These are phyloP conservation scores for Mikania micrantha DNA, from an alignment of 129 eudicot species.

Conservation along the genomic window DNA sequence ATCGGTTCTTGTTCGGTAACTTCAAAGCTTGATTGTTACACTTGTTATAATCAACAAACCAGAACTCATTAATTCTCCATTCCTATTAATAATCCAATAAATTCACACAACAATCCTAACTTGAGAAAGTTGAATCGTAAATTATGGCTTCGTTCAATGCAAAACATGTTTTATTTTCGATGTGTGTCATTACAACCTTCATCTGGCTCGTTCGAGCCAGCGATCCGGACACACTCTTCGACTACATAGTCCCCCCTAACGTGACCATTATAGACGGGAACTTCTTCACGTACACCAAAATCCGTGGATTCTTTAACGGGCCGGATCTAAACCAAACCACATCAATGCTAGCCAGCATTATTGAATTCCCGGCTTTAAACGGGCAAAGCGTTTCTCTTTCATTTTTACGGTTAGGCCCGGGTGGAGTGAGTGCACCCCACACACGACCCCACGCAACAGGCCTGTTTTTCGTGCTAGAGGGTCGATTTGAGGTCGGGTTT, in stretches of 20 bases:
- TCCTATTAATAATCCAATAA: constrained; percentile 5
- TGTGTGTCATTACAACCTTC: not conserved
- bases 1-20: constrained; percentile 22
- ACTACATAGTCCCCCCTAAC: constrained; percentile 38
- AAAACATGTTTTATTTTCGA: constrained; percentile 1
- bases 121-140: not conserved
- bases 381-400: constrained; percentile 47
- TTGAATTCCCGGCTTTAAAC: constrained; percentile 38
- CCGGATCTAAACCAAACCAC: not conserved
- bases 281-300: constrained; percentile 36
- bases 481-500: constrained; percentile 43
- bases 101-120: not conserved
- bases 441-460: constrained; percentile 41
- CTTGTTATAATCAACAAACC: not conserved
- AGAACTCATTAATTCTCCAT: not conserved
- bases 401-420: constrained; percentile 27
- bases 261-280: constrained; percentile 13
- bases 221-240: constrained; percentile 41
- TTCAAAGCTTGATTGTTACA: not conserved
- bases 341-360: constrained; percentile 30
- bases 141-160: constrained; percentile 1
- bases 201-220: constrained; percentile 18
- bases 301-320: constrained; percentile 12
- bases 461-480: constrained; percentile 26
- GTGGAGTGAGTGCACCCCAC: constrained; percentile 34